A percentile compares a stretch with the other conserved stretches of the same genome.
These are phyloP conservation scores for Verticillium nonalfalfae DNA, from an alignment of 2,329 filamentous ascomycete species.

Conservation along the genomic window DNA sequence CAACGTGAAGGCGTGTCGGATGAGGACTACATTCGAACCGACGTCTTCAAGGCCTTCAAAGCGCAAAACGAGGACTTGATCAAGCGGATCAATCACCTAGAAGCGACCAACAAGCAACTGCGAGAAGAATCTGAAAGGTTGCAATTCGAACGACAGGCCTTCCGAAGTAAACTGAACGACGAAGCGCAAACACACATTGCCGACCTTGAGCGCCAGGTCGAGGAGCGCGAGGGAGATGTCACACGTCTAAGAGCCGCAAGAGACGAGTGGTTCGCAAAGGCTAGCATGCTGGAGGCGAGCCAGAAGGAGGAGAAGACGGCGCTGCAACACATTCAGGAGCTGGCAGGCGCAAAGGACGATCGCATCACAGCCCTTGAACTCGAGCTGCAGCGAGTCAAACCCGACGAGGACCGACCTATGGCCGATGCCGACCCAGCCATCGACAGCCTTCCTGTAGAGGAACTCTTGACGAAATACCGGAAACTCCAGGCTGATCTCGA, in stretches of 20 bases:
- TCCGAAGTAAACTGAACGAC: conserved; percentile 72
- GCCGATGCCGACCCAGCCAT: conserved; percentile 38
- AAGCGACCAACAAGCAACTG: conserved; percentile 79
- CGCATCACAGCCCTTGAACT: conserved; percentile 77
- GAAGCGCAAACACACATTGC: conserved; percentile 67
- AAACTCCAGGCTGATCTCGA: conserved; percentile 75
- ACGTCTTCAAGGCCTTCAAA: conserved; percentile 89
- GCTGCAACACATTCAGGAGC: conserved; percentile 68
- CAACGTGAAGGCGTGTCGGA: conserved; percentile 71
- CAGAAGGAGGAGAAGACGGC: conserved; percentile 71
- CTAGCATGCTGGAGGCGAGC: conserved; percentile 69
- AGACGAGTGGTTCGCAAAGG: conserved; percentile 80
- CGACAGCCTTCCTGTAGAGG: conserved; percentile 58
- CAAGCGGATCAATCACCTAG: conserved; percentile 83
- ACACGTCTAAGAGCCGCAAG: conserved; percentile 76
- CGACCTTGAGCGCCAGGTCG: conserved; percentile 77
- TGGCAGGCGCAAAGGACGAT: conserved; percentile 71
- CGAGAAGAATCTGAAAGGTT: conserved; percentile 80
- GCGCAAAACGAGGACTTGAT: conserved; percentile 88
- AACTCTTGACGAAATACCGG: conserved; percentile 66
- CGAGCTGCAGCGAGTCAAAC: conserved; percentile 66
- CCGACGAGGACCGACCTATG: conserved; percentile 39
- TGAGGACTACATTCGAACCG: conserved; percentile 88
- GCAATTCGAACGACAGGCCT: conserved; percentile 77
- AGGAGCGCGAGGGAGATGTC: conserved; percentile 76